Evolutionary conservation across 108 stramenopile genomes (phyloP).

Genomic region (Stephanodiscus minutulus): DNA sequence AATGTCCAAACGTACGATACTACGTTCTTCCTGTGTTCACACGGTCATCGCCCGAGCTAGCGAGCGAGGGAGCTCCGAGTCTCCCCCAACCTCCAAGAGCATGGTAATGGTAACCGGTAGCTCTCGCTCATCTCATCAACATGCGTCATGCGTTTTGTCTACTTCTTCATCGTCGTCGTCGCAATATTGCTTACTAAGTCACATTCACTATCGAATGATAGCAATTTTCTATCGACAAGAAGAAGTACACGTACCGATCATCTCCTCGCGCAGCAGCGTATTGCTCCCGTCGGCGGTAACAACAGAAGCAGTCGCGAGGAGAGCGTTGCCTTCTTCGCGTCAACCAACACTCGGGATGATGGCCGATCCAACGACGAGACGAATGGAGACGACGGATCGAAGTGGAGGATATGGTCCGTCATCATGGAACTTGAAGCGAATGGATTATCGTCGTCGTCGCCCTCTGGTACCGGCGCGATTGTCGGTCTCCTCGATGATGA

Average conservation of each 20-base stretch:
- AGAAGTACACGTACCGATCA: not conserved
- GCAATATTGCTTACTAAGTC: not conserved
- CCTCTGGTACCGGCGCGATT: not conserved
- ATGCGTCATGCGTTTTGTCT: not conserved
- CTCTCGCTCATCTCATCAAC: too few relatives aligned
- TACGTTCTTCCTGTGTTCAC: too few relatives aligned
- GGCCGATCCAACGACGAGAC: constrained; percentile 2
- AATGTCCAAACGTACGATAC: too few relatives aligned
- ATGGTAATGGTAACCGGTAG: too few relatives aligned
- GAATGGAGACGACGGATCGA: constrained; percentile 7
- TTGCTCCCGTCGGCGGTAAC: not conserved
- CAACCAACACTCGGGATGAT: not conserved
- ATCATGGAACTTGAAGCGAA: constrained; percentile 22
- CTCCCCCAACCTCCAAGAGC: too few relatives aligned
- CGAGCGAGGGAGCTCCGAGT: too few relatives aligned
- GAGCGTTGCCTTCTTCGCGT: not conserved
- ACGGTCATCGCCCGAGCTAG: too few relatives aligned
- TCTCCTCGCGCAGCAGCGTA: not conserved
- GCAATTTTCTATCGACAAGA: not conserved
- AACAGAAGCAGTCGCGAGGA: too few relatives aligned
- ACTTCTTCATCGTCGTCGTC: not conserved
- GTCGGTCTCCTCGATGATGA: not conserved
- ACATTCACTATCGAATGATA: not conserved
- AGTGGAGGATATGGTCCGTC: constrained; percentile 33
- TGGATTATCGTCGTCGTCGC: constrained; percentile 10